Evolutionary conservation across 2,329 filamentous ascomycete species (phyloP).

Genomic region (Cercospora zeina): DNA sequence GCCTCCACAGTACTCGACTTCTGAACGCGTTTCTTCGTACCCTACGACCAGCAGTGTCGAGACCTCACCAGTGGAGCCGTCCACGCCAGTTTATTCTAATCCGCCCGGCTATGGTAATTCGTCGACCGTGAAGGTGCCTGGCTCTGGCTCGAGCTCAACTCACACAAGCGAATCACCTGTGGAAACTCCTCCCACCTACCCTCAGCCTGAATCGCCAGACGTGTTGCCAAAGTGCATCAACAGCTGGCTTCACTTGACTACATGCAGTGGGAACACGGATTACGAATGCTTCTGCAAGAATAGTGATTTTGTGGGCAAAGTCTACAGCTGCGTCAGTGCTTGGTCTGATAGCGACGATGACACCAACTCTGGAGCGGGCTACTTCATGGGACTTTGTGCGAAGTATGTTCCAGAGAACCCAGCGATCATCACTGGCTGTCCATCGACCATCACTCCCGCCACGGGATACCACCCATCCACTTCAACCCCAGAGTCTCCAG

Average conservation of each 20-base stretch:
- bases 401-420: conserved; percentile 73
- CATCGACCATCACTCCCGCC: conserved; percentile 57
- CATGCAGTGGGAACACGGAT: conserved; percentile 83
- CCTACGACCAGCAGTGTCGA: conserved; percentile 26
- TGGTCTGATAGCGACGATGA: conserved; percentile 68
- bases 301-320: conserved; percentile 70
- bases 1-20: conserved; percentile 12
- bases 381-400: conserved; percentile 90
- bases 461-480: conserved; percentile 33
- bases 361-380: conserved; percentile 70
- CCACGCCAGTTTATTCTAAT: background rate
- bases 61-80: conserved; percentile 24
- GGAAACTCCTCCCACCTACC: conserved; percentile 23
- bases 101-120: conserved; percentile 20
- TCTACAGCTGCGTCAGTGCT: conserved; percentile 78
- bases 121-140: conserved; percentile 19
- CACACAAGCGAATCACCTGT: conserved; percentile 47
- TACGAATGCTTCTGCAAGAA: conserved; percentile 83
- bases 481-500: conserved; percentile 18
- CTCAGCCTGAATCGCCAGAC: conserved; percentile 56
- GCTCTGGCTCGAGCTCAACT: conserved; percentile 24
- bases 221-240: conserved; percentile 87
- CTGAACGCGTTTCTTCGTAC: conserved; percentile 25
- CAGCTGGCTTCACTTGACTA: conserved; percentile 75
- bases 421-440: conserved; percentile 76